Base-by-base conservation (phyloP, 169 alveolate species). In the Cryptosporidium xiaoi region DNA sequence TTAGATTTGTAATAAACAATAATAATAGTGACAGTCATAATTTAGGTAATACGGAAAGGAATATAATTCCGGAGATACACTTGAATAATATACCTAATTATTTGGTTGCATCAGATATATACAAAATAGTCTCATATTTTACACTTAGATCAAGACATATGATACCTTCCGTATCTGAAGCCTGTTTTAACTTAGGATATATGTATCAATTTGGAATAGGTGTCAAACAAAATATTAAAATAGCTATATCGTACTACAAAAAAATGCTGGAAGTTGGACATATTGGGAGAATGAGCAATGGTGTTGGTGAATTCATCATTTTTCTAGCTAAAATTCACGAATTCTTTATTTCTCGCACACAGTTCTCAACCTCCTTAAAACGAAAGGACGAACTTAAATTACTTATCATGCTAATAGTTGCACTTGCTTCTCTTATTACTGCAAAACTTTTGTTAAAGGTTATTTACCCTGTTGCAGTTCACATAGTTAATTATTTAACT, bases 171-270 rank as follows among this genome's bases (percentile, higher is more conserved):
- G 27, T 77, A 15, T 77, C 87, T 34, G 87, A 77, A 27, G 87
- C 87, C 12, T 60, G 55, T 62, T 77, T 77, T 29, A 77, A 77
- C 51, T 29, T 77, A 6, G 87, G 66, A 12, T 58, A 56, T 15
- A 77, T 77, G 87, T n/a, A 50, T 48, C 87, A 77, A 27, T 77
- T 77, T 51, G 87, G 87, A 27, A 77, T 77, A 7, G 87, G 87
- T 15, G 36, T 60, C 13, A 44, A 40, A 10, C 87, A 62, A 60
- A 71, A 77, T 62, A 56, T 77, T 10, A 34, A 60, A 20, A 20
- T 77, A 27, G 87, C 87, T 6, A 40, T 27, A 16, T 20, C 40
- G 2, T 77, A 60, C 34, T 77, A 77, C n/a, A 60, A 40, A 62
- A 77, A 51, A 31, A 77, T 77, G 87, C 50, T 60, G 12, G 65